Percentiles rank a stretch among this genome's conserved stretches.
These are phyloP conservation scores for Puccinia polysora DNA, from an alignment of 1,284 basidiomycete species.

Conservation along the genomic window DNA sequence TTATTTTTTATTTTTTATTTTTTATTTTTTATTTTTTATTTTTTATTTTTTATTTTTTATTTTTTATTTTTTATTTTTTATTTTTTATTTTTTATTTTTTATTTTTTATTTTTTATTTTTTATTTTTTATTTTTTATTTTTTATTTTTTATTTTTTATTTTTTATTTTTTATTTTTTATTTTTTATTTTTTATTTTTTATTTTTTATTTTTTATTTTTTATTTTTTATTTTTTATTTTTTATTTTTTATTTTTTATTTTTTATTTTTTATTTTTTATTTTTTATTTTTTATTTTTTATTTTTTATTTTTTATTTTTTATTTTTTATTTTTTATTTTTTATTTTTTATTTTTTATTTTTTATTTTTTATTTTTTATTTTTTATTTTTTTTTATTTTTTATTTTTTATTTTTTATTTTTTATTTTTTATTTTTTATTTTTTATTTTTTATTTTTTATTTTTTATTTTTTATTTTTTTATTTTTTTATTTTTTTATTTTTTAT, in stretches of 20 bases:
- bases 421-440: neutral
- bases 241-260: too few relatives aligned
- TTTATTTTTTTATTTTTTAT: neutral
- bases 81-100: neutral
- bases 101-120: too few relatives aligned
- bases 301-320: neutral
- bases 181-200: too few relatives aligned
- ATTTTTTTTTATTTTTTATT: neutral
- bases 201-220: too few relatives aligned
- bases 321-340: neutral
- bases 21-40: neutral
- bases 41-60: too few relatives aligned
- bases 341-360: neutral
- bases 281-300: too few relatives aligned
- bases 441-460: neutral
- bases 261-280: too few relatives aligned
- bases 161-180: too few relatives aligned
- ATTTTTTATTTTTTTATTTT: neutral
- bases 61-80: neutral
- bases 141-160: too few relatives aligned
- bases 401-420: neutral
- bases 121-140: too few relatives aligned
- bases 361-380: neutral
- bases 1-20: neutral
- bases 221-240: too few relatives aligned